Evolutionary conservation across 352 stramenopile species (phyloP).

Genomic region (Phytophthora tubulina): DNA sequence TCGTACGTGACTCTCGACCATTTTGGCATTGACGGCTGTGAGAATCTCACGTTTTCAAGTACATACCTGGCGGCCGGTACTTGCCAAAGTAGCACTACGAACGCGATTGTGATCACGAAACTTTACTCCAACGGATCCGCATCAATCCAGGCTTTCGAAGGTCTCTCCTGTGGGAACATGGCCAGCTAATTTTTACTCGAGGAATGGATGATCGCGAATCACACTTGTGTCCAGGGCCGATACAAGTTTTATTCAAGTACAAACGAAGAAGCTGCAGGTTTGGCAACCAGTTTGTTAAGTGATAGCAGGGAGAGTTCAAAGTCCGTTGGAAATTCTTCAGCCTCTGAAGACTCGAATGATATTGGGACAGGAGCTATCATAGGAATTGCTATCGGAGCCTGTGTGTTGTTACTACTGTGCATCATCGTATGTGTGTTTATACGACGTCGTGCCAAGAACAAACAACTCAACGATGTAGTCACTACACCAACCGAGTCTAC

Average conservation of each 20-base stretch:
- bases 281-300: not conserved
- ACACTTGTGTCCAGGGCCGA: slow-evolving; percentile 23
- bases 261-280: slow-evolving; percentile 10
- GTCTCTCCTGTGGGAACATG: slow-evolving; percentile 15
- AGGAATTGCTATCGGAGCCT: slow-evolving; percentile 5
- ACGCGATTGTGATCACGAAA: slow-evolving; percentile 32
- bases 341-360: not conserved
- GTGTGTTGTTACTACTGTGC: slow-evolving; percentile 9
- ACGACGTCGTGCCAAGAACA: not conserved
- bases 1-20: slow-evolving; percentile 27
- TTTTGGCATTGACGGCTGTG: slow-evolving; percentile 2
- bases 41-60: slow-evolving; percentile 24
- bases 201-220: slow-evolving; percentile 15
- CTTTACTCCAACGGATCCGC: slow-evolving; percentile 29
- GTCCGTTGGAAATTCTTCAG: not conserved
- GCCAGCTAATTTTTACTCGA: slow-evolving; percentile 11
- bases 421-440: slow-evolving; percentile 4
- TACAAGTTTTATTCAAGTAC: slow-evolving; percentile 27
- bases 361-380: slow-evolving; percentile 16
- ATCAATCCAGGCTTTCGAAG: slow-evolving; percentile 22
- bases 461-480: slow-evolving; percentile 5
- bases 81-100: slow-evolving; percentile 26
- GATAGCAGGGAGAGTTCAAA: not conserved
- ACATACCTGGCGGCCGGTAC: slow-evolving; percentile 27
- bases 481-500: slow-evolving; percentile 9